Evolutionary conservation across 2,329 filamentous ascomycete genomes (phyloP).

Genomic region (Phialophora macrospora): DNA sequence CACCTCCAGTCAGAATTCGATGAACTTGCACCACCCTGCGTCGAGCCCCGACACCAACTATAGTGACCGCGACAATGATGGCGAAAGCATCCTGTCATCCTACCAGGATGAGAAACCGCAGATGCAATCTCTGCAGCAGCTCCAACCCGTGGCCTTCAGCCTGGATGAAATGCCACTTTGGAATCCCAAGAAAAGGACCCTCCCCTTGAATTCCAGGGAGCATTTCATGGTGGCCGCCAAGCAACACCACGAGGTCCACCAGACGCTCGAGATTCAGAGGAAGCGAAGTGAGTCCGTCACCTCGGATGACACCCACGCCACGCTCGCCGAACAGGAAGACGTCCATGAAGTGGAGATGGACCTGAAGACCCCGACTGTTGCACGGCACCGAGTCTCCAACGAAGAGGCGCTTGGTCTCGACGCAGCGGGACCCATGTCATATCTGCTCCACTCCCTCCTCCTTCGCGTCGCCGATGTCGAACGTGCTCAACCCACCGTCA

Average conservation of each 20-base stretch:
- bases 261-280: slow-evolving; percentile 16
- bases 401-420: not conserved
- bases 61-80: slow-evolving; percentile 13
- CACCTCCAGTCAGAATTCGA: slow-evolving; percentile 5
- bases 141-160: not conserved
- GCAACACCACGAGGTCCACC: slow-evolving; percentile 14
- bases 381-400: not conserved
- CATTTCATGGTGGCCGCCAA: slow-evolving; percentile 18
- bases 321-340: slow-evolving; percentile 14
- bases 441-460: slow-evolving; percentile 30
- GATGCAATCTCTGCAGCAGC: slow-evolving; percentile 7
- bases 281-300: slow-evolving; percentile 10
- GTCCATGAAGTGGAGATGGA: slow-evolving; percentile 20
- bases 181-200: slow-evolving; percentile 10
- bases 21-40: not conserved
- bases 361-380: slow-evolving; percentile 29
- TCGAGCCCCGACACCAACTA: slow-evolving; percentile 13
- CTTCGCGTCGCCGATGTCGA: slow-evolving; percentile 29
- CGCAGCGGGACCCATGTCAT: slow-evolving; percentile 27
- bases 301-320: slow-evolving; percentile 14
- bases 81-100: slow-evolving; percentile 3
- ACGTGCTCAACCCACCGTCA: slow-evolving; percentile 40
- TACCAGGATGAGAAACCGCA: slow-evolving; percentile 12
- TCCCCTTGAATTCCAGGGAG: slow-evolving; percentile 15
- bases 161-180: slow-evolving; percentile 16